phyloP scores from a whole-genome alignment of 352 stramenopile genomes.

The Phytophthora capsici region DNA sequence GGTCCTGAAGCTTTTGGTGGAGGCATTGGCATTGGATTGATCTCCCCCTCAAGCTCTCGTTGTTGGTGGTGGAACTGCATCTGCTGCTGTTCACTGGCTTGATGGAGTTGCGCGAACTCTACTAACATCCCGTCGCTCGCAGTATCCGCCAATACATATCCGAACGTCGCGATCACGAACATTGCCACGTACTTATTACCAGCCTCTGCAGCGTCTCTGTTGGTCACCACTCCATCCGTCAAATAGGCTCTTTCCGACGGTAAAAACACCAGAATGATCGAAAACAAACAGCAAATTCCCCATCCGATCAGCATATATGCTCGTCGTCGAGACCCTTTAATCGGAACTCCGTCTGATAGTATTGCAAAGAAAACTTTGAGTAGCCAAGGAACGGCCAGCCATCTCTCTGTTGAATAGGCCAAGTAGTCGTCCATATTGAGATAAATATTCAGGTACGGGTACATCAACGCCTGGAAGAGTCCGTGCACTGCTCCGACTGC shows the following conservation, averaged over 20 bases:
- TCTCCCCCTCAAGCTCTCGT: conserved; percentile 25
- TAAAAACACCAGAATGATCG: conserved; percentile 45
- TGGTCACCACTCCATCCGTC: conserved; percentile 39
- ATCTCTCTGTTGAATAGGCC: conserved; percentile 54
- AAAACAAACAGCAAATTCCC: conserved; percentile 51
- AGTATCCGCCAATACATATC: conserved; percentile 55
- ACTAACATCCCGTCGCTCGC: conserved; percentile 56
- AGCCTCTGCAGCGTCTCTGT: conserved; percentile 38
- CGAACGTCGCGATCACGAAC: conserved; percentile 55
- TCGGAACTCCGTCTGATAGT: conserved; percentile 55
- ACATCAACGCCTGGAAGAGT: conserved; percentile 61
- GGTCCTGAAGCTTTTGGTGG: conserved; percentile 19
- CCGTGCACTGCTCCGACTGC: conserved; percentile 56
- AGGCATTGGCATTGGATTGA: conserved; percentile 10
- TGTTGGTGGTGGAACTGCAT: conserved; percentile 36
- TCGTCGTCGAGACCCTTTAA: conserved; percentile 50
- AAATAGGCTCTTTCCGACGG: conserved; percentile 51
- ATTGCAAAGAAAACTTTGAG: conserved; percentile 63
- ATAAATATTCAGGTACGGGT: conserved; percentile 78
- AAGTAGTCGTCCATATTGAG: conserved; percentile 78
- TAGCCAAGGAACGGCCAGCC: conserved; percentile 65
- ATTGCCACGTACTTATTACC: conserved; percentile 57
- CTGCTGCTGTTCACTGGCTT: conserved; percentile 32
- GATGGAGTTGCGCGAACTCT: conserved; percentile 44
- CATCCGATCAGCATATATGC: conserved; percentile 65